phyloP scores from a whole-genome alignment of 1,284 basidiomycete genomes.

The Apiotrichum siamense region DNA sequence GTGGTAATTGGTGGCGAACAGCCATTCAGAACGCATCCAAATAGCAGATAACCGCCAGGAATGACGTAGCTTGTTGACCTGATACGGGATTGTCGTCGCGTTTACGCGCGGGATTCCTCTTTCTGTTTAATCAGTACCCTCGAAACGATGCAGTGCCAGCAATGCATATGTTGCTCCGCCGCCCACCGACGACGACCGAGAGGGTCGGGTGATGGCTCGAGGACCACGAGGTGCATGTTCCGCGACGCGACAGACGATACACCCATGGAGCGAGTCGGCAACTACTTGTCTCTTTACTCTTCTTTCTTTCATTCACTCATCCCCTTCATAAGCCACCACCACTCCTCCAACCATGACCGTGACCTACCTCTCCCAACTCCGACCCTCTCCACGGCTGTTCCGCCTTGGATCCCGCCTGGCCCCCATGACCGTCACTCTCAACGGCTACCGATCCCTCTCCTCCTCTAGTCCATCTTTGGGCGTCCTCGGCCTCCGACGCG shows the following conservation, averaged over 20 bases:
- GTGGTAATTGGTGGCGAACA: neutral
- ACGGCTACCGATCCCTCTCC: neutral
- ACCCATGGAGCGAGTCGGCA: too few relatives aligned
- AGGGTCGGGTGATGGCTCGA: too few relatives aligned
- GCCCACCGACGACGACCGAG: too few relatives aligned
- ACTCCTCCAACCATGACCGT: neutral
- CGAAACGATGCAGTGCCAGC: too few relatives aligned
- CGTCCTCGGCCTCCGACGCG: constrained; percentile 63
- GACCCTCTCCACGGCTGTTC: neutral
- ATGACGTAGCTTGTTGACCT: neutral
- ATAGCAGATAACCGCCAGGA: neutral
- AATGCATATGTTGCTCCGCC: too few relatives aligned
- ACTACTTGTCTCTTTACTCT: neutral
- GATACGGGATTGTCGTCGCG: too few relatives aligned
- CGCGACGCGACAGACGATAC: too few relatives aligned
- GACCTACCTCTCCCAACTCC: constrained; percentile 2
- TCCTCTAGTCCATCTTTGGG: constrained; percentile 13
- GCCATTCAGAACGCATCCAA: neutral
- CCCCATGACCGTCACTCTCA: neutral
- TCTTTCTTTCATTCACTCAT: neutral
- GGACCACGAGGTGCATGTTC: too few relatives aligned
- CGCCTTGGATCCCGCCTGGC: neutral
- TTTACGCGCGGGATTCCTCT: too few relatives aligned
- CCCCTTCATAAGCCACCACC: neutral
- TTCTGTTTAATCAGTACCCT: neutral